Evolutionary conservation across 2,329 filamentous ascomycete species (phyloP), one percentile per base, ranked within the genome.

Genomic region (Aspergillus sp.): DNA sequence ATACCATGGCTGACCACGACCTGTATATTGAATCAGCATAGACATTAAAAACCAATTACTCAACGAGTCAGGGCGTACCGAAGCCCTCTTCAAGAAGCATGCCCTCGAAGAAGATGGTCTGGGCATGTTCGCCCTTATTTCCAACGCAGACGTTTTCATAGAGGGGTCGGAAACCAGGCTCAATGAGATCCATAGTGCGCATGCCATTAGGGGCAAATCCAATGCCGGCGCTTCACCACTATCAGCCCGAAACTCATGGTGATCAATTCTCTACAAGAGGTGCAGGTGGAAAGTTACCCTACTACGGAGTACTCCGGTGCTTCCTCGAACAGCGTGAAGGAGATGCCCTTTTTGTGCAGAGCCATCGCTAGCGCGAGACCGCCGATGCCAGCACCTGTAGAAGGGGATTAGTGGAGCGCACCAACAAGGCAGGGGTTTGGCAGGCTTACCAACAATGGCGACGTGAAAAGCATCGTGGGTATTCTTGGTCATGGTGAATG

Each of bases 271-370:
- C 44, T 20, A 37, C 41, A 15, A 35, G 41, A 43, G 25, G 32
- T 22, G 32, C 25, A 41, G 15, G 15, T 20, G 23, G 44, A 37
- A 27, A 47, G 43, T 43, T 22, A 53, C 51, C 51, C 51, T 37
- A 52, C 51, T 7, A 42, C 43, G n/a, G 51, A 53, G 42, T 51
- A 53, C 20, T 52, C 41, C 4, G 48, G 30, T 38, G 49, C 51
- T 38, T 45, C 51, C 45, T 53, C 51, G 20, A 52, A 53, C 5
- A 53, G 43, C 4, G 49, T 53, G 39, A 49, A 52, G 9, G 51
- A 48, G 4, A 52, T 41, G 3, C 49, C 51, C 41, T 51, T 43
- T 13, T 45, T 53, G 37, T 53, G 33, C 7, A 53, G 25, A 20
- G 37, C 46, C 41, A 53, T 48, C 1, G 47, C 44, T 13, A 54